Evolutionary conservation across 176 grass and related monocot genomes (phyloP).

Genomic region (Zizania latifolia): DNA sequence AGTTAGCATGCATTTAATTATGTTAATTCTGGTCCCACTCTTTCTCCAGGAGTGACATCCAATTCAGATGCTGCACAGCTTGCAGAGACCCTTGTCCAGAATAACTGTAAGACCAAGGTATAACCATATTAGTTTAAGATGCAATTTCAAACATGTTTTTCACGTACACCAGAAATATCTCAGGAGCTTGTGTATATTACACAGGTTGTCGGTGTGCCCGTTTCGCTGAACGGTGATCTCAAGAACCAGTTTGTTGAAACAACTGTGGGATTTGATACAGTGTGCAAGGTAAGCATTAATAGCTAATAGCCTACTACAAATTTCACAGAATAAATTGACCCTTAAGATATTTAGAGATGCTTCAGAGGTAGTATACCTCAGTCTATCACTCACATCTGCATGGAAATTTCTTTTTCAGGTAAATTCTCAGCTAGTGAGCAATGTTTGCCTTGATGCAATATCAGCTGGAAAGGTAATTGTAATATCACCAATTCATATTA

Average conservation of each 20-base stretch:
- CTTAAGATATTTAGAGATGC: background rate
- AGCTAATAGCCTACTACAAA: background rate
- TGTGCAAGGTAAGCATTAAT: constrained; percentile 49
- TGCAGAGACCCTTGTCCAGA: constrained; percentile 83
- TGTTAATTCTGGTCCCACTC: background rate
- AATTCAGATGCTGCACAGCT: constrained; percentile 94
- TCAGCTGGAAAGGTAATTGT: constrained; percentile 66
- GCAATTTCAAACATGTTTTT: background rate
- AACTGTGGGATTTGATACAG: constrained; percentile 68
- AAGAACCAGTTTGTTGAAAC: constrained; percentile 76
- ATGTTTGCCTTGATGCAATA: constrained; percentile 65
- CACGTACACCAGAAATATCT: background rate
- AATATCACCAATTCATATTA: background rate
- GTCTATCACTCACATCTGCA: background rate
- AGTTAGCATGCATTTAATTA: background rate
- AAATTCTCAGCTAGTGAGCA: constrained; percentile 75
- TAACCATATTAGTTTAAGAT: background rate
- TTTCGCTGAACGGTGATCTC: constrained; percentile 65
- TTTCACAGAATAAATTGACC: background rate
- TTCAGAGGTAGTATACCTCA: background rate
- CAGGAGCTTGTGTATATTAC: background rate
- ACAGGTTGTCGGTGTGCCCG: constrained; percentile 62
- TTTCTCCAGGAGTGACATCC: constrained; percentile 61
- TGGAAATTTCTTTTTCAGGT: constrained; percentile 43
- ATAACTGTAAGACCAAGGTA: constrained; percentile 83